Evolutionary conservation across 2,329 filamentous ascomycete species (phyloP).

Genomic region (Colletotrichum euphorbiae): DNA sequence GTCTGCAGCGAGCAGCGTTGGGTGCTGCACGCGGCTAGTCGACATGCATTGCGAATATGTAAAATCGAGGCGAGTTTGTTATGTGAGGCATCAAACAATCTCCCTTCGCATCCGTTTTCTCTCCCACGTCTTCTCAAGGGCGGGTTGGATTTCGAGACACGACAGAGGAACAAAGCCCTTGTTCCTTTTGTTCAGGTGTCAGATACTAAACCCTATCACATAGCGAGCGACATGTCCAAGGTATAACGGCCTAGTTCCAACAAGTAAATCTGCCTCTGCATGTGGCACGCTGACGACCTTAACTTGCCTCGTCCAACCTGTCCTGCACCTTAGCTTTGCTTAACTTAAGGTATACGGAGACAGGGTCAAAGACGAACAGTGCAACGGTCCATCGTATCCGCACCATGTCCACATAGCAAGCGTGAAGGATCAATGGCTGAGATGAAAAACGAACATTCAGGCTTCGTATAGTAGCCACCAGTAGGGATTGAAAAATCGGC

Average conservation of each 20-base stretch:
- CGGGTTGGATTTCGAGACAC: background rate
- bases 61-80: background rate
- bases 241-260: background rate
- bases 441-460: conserved; percentile 28
- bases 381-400: conserved; percentile 22
- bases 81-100: background rate
- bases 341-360: conserved; percentile 11
- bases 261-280: conserved; percentile 13
- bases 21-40: conserved; percentile 2
- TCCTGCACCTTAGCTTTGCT: background rate
- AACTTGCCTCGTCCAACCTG: background rate
- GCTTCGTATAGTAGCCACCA: conserved; percentile 1
- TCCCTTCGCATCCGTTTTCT: conserved; percentile 2
- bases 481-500: background rate
- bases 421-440: conserved; percentile 2
- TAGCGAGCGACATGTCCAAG: conserved; percentile 21
- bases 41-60: conserved; percentile 1
- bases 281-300: conserved; percentile 1
- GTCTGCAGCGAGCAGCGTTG: conserved; percentile 3
- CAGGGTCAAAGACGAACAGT: conserved; percentile 12
- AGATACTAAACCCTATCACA: conserved; percentile 23
- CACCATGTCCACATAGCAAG: background rate
- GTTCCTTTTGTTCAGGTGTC: conserved; percentile 16
- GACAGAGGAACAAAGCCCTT: conserved; percentile 14
- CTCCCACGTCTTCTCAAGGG: background rate